These are phyloP conservation scores for Globomyces pollinis-pini DNA, from an alignment of 192 early-diverging fungal genomes.

Conservation along the genomic window DNA sequence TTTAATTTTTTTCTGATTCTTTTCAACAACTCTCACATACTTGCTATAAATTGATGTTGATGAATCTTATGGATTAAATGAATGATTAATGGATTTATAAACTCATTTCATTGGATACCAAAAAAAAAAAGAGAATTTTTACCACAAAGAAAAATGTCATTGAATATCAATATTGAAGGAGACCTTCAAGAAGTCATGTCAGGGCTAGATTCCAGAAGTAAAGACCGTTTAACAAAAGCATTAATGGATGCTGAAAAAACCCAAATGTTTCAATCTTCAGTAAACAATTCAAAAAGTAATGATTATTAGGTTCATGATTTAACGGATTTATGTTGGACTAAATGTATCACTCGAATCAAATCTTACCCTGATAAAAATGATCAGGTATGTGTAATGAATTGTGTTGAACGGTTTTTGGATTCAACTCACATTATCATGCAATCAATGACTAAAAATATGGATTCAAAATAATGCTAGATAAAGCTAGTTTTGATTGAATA, in stretches of 20 bases:
- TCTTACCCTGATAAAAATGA: background rate
- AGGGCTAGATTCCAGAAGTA: background rate
- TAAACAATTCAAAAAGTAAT: background rate
- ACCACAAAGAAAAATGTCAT: background rate
- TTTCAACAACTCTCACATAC: too few species aligned
- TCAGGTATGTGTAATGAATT: slow-evolving; percentile 7
- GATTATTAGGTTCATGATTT: background rate
- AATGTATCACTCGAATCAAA: slow-evolving; percentile 1
- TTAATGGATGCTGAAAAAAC: background rate
- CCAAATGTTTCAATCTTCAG: background rate
- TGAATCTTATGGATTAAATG: too few species aligned
- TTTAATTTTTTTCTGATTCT: too few species aligned
- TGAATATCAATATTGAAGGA: background rate
- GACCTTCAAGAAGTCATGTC: too few species aligned
- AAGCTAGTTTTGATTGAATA: too few species aligned
- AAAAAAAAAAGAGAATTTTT: background rate
- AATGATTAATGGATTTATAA: too few species aligned
- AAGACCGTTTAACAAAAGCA: background rate
- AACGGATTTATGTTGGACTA: background rate
- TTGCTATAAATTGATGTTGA: too few species aligned
- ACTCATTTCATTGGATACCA: too few species aligned
- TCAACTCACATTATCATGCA: background rate
- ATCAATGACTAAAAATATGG: background rate
- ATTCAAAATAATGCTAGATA: background rate
- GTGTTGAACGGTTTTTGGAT: slow-evolving; percentile 1